phyloP scores from a whole-genome alignment of 2,329 filamentous ascomycete species.

The Penicillium freii region DNA sequence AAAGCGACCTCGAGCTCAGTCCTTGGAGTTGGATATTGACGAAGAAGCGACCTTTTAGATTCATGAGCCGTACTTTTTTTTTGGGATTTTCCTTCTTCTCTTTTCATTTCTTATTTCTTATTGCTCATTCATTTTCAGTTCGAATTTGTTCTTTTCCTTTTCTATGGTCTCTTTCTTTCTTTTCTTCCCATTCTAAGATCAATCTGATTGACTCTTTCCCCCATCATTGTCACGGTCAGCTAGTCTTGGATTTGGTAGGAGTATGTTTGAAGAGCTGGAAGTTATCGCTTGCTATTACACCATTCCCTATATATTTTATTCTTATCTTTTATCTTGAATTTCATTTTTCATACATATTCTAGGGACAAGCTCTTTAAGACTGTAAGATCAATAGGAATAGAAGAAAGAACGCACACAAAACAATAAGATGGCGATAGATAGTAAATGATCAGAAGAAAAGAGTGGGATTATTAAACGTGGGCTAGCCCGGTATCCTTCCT shows the following conservation, averaged over 20 bases:
- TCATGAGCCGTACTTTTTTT: background rate
- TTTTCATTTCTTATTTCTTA: background rate
- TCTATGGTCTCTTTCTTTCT: background rate
- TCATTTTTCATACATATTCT: background rate
- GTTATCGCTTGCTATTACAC: background rate
- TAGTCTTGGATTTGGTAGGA: background rate
- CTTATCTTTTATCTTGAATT: background rate
- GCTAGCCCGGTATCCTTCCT: no score
- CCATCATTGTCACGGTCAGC: background rate
- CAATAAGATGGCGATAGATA: no score
- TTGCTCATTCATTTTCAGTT: background rate
- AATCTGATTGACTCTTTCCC: background rate
- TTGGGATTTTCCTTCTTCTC: background rate
- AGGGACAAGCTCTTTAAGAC: no score
- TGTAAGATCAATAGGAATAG: no score
- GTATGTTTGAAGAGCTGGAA: background rate
- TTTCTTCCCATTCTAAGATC: background rate
- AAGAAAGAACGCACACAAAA: no score
- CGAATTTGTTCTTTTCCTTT: background rate
- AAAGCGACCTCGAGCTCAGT: conserved; percentile 3
- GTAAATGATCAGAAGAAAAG: no score
- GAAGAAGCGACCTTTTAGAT: background rate
- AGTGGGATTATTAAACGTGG: no score
- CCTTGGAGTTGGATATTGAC: background rate
- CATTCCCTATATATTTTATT: background rate